These are phyloP conservation scores for Ganoderma leucocontextum DNA, from an alignment of 1,284 basidiomycete species.

Conservation along the genomic window DNA sequence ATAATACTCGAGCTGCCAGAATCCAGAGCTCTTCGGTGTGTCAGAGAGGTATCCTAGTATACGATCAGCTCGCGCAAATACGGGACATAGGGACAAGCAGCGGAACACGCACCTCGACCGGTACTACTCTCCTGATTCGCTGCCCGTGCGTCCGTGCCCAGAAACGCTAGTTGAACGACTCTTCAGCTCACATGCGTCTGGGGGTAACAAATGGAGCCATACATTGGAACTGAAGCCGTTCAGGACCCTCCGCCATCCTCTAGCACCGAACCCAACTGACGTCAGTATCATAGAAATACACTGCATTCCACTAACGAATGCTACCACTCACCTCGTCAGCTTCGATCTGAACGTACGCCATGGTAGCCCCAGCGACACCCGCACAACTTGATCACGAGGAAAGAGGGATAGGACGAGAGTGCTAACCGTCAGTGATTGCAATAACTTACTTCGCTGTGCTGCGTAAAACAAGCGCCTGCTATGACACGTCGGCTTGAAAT, in stretches of 20 bases:
- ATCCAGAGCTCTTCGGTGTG: conserved; percentile 53
- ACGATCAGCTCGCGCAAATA: background rate
- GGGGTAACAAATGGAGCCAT: conserved; percentile 13
- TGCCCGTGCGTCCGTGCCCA: conserved; percentile 38
- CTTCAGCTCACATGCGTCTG: background rate
- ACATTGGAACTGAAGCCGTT: conserved; percentile 46
- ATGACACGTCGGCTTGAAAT: conserved; percentile 14
- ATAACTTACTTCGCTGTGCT: background rate
- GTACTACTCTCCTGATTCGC: conserved; percentile 31
- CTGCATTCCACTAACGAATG: background rate
- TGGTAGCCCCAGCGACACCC: conserved; percentile 6
- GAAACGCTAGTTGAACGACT: conserved; percentile 36
- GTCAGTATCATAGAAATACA: conserved; percentile 29
- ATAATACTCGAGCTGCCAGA: conserved; percentile 84
- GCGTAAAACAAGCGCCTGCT: conserved; percentile 11
- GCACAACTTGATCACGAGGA: background rate
- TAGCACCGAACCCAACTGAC: conserved; percentile 28
- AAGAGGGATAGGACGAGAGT: background rate
- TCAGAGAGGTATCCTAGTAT: conserved; percentile 50
- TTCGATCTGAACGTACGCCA: conserved; percentile 46
- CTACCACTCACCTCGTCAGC: conserved; percentile 40
- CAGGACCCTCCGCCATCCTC: conserved; percentile 46
- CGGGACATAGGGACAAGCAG: background rate
- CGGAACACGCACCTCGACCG: conserved; percentile 34
- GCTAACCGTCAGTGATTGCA: background rate